These are phyloP conservation scores for Rhododendron kiyosumense DNA, from an alignment of 148 eudicot species.

Conservation along the genomic window DNA sequence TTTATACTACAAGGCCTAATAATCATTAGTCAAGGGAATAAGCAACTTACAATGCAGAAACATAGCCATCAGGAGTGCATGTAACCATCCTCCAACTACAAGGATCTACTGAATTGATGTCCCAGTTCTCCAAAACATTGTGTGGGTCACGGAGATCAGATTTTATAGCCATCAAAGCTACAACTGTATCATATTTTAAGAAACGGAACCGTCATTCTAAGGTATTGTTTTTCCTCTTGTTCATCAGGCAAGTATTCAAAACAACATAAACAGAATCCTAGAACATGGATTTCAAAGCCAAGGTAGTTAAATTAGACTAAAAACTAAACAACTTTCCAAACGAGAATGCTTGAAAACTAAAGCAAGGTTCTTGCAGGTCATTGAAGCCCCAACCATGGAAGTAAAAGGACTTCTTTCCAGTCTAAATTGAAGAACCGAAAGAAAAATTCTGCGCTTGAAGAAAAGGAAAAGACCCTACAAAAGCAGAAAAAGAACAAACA, in stretches of 20 bases:
- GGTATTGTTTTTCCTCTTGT: neutral
- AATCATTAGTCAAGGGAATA: neutral
- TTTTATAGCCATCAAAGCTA: slow-evolving; percentile 74
- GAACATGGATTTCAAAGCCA: neutral
- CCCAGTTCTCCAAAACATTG: slow-evolving; percentile 80
- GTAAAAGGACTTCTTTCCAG: neutral
- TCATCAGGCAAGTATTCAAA: neutral
- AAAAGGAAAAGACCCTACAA: neutral
- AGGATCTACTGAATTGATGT: slow-evolving; percentile 77
- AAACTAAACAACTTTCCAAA: neutral
- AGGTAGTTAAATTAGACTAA: neutral
- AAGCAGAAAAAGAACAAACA: neutral
- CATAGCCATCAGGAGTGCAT: slow-evolving; percentile 61
- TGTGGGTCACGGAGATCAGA: slow-evolving; percentile 56
- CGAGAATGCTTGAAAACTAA: neutral
- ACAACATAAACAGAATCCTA: neutral
- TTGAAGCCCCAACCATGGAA: neutral
- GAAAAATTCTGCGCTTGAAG: neutral
- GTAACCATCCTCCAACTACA: slow-evolving; percentile 96
- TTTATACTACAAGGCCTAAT: neutral
- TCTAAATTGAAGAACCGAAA: neutral
- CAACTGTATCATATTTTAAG: slow-evolving; percentile 48
- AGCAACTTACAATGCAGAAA: slow-evolving; percentile 66
- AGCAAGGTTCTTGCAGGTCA: neutral
- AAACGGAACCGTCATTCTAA: slow-evolving; percentile 5